Evolutionary conservation across 108 stramenopile species (phyloP), one percentile per base, ranked within the genome.

Genomic region (Nannochloropsis gaditana): DNA sequence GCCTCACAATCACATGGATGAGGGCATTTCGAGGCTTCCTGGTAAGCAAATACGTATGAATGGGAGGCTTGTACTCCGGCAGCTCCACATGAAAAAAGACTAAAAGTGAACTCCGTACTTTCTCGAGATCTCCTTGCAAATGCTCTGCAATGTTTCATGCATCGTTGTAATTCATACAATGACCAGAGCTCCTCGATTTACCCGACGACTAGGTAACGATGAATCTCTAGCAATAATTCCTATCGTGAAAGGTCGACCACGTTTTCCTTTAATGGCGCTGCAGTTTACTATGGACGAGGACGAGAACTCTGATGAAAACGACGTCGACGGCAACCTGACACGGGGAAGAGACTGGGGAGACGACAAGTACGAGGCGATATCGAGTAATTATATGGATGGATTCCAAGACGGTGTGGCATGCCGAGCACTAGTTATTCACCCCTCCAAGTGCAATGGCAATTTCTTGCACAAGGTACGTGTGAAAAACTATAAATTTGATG

Each of bases 381-480:
- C 15, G 2, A 73, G 59, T 73, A 8, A n/a, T 15, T n/a, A n/a
- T 8, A n/a, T 15, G 59, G 19, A 15, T 73, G 59, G 2, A 73
- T 73, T 15, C n/a, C 5, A 73, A n/a, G 59, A 73, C 19, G 59
- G 59, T n/a, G 59, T 73, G 59, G n/a, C 59, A n/a, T 73, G 59
- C 59, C 59, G 59, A n/a, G 59, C 59, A n/a, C n/a, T 73, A n/a
- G 59, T 73, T 15, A 15, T 6, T 15, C 59, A 73, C 6, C 59
- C 59, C n/a, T n/a, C 59, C 4, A 73, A 73, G 59, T 73, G n/a
- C n/a, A 73, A 73, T 8, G 19, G 59, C 1, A n/a, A 73, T 73
- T 73, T 73, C n/a, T 73, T 73, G 59, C 59, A 73, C 59, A 73
- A 73, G 59, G 59, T 73, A 73, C 19, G 59, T 73, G n/a, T 4